Evolutionary conservation across 2,329 filamentous ascomycete species (phyloP), one percentile per base, ranked within the genome.

Genomic region (Scopulariopsis brevicaulis): DNA sequence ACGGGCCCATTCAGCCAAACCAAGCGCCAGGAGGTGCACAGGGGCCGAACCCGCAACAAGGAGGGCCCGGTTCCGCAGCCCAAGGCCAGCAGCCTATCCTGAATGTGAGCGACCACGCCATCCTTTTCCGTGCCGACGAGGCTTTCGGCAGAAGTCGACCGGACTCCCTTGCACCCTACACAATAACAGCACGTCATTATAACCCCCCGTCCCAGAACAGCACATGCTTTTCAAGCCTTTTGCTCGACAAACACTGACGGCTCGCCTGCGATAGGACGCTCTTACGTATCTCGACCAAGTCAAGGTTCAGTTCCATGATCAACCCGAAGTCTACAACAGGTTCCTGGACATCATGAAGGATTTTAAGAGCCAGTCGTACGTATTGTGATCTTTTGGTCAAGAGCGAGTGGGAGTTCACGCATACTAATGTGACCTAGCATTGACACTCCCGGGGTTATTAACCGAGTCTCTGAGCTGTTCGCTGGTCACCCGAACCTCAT

Each of bases 281-380:
- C 80, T 99, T 52, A 96, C 91, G 66, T 99, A 99, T 68, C 82
- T 99, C 25, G 94, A 99, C 68, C 94, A 97, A 71, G 94, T 99
- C 62, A 99, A 99, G 73, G 92, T 97, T 32, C 92, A 96, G 67
- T 99, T 99, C 65, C 89, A 91, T 60, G 93, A 97, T 62, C 91
- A 96, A 64, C 92, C 94, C 4, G 93, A 97, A 70, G 94, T 99
- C 0, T 99, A 99, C 67, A 97, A 97, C 67, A 81, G 89, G 43
- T 97, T 99, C 65, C 75, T 99, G 53, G 94, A 99, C 65, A 99
- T 99, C 54, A 99, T 99, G 94, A 99, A 99, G 68, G 94, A 99
- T 65, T 99, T 99, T 71, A 99, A 99, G 74, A 96, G 91, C 66
- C 93, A 96, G 74, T 91, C 92, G 83, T 92, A 77, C 74, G 87